These are phyloP conservation scores for Malassezia nana DNA, from an alignment of 1,284 basidiomycete species.

Conservation along the genomic window DNA sequence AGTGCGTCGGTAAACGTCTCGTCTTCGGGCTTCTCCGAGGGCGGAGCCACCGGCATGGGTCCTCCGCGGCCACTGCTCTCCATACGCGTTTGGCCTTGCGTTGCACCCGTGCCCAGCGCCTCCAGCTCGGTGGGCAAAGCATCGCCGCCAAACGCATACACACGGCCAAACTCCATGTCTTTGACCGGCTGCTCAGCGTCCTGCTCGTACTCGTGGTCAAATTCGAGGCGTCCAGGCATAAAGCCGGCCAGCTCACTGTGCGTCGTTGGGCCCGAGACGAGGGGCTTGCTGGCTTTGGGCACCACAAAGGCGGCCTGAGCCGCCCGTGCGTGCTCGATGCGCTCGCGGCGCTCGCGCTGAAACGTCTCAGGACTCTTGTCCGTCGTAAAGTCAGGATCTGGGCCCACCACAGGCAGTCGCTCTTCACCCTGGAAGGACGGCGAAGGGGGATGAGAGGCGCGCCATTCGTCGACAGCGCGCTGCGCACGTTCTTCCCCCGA, in stretches of 20 bases:
- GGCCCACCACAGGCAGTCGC: constrained; percentile 36
- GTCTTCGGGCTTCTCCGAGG: constrained; percentile 12
- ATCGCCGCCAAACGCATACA: constrained; percentile 72
- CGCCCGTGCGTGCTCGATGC: constrained; percentile 37
- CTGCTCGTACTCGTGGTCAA: constrained; percentile 83
- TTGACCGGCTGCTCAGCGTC: constrained; percentile 92
- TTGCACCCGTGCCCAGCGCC: constrained; percentile 31
- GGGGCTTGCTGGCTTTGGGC: constrained; percentile 54
- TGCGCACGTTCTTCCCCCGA: constrained; percentile 30
- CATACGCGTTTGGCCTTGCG: constrained; percentile 35
- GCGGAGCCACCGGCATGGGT: constrained; percentile 31
- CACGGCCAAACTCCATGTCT: constrained; percentile 87
- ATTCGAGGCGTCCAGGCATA: constrained; percentile 91
- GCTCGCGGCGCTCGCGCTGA: constrained; percentile 36
- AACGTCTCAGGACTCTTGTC: constrained; percentile 38
- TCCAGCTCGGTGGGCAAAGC: constrained; percentile 39
- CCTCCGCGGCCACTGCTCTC: constrained; percentile 59
- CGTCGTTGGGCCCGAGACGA: constrained; percentile 84
- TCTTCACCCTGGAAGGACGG: constrained; percentile 24
- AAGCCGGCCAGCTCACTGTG: constrained; percentile 80
- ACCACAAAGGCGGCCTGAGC: constrained; percentile 35
- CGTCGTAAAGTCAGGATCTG: constrained; percentile 29
- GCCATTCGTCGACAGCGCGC: constrained; percentile 19
- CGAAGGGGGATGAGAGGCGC: constrained; percentile 8
- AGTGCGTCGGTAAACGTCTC: constrained; percentile 16